These are phyloP conservation scores for Eimeria falciformis DNA, from an alignment of 169 alveolate species.

Conservation along the genomic window DNA sequence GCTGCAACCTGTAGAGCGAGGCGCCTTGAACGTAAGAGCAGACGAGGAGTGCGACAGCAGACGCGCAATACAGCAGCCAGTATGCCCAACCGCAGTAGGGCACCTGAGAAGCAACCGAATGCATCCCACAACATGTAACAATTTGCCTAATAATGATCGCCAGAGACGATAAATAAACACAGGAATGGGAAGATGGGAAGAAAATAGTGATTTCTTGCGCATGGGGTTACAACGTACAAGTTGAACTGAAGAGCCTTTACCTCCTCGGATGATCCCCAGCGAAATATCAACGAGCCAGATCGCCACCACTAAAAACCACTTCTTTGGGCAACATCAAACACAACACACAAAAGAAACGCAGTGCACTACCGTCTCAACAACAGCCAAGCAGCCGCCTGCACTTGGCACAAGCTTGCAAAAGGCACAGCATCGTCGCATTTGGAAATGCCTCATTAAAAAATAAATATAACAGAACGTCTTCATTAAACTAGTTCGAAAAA, in stretches of 20 bases:
- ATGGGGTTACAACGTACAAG: neutral
- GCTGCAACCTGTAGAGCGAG: neutral
- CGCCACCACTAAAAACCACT: neutral
- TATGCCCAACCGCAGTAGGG: conserved; percentile 45
- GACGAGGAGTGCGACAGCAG: neutral
- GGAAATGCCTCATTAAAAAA: no score
- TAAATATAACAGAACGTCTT: no score
- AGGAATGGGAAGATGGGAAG: neutral
- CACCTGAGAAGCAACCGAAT: neutral
- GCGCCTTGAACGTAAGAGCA: neutral
- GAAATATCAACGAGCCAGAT: conserved; percentile 33
- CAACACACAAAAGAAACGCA: no score
- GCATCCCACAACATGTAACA: neutral
- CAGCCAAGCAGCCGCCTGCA: no score
- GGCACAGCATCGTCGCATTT: no score
- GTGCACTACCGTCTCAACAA: no score
- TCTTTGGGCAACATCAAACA: no score
- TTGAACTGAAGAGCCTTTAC: conserved; percentile 1
- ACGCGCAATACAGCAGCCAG: neutral
- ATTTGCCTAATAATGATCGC: no score
- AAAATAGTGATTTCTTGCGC: neutral
- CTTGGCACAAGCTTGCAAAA: no score
- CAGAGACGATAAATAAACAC: neutral
- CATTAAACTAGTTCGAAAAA: no score
- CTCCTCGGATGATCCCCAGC: conserved; percentile 19